These are phyloP conservation scores for Myxozyma vanderwaltii DNA, from an alignment of 805 yeast genomes.

Conservation along the genomic window DNA sequence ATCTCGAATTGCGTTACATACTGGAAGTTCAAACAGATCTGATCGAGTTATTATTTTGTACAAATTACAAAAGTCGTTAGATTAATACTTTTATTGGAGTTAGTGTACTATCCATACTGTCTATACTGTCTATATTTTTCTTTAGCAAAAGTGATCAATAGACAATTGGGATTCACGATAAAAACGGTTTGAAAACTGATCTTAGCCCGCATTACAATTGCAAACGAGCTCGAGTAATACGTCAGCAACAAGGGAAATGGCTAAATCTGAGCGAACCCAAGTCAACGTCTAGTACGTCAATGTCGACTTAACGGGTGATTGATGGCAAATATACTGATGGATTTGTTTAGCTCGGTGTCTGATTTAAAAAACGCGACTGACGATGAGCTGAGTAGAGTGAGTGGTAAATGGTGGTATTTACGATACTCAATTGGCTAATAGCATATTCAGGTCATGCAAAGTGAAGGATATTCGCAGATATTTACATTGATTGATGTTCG, in stretches of 20 bases:
- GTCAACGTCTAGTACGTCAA: constrained; percentile 27
- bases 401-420: background rate
- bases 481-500: constrained; percentile 37
- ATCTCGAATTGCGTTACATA: too few relatives aligned
- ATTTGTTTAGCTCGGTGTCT: constrained; percentile 12
- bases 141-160: background rate
- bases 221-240: background rate
- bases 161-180: background rate
- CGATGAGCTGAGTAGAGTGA: constrained; percentile 39
- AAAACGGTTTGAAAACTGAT: too few relatives aligned
- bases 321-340: background rate
- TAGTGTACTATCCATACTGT: too few relatives aligned
- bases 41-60: too few relatives aligned
- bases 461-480: constrained; percentile 38
- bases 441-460: constrained; percentile 30
- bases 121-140: too few relatives aligned
- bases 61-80: background rate
- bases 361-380: constrained; percentile 41
- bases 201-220: background rate
- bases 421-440: background rate
- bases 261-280: constrained; percentile 1
- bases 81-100: too few relatives aligned
- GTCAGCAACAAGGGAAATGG: background rate
- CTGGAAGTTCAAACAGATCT: too few relatives aligned
- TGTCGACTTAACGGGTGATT: background rate